A percentile compares a stretch with the other conserved stretches of the same genome.
Conservation (phyloP, 2,329 filamentous ascomycete genomes). For the Cucurbitaria berberidis region DNA sequence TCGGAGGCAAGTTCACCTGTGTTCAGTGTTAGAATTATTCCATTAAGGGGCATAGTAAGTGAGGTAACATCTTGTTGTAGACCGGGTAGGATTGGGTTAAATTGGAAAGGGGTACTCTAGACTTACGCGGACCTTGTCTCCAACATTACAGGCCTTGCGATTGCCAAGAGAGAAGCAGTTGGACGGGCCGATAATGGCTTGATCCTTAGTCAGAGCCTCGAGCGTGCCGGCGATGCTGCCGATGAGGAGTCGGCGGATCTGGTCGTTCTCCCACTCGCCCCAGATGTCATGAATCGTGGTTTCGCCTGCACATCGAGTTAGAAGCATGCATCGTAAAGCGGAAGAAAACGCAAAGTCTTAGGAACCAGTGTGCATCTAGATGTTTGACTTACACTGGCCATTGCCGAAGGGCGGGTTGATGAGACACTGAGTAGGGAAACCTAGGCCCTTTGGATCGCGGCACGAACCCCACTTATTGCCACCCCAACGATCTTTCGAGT, state of each 20-base stretch:
- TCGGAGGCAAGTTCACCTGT: background rate
- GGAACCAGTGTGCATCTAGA: background rate
- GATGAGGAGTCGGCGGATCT: conserved; percentile 1
- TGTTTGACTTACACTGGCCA: background rate
- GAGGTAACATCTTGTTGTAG: too few species aligned
- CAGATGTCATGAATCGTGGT: background rate
- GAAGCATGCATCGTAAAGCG: background rate
- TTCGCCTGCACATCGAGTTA: background rate
- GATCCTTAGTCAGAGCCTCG: background rate
- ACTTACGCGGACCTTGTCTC: conserved; percentile 3
- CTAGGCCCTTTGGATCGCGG: background rate
- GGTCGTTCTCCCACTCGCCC: background rate
- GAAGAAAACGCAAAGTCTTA: background rate
- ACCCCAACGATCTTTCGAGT: background rate
- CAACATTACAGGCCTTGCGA: conserved; percentile 1
- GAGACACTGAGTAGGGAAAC: background rate
- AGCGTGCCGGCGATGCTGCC: background rate
- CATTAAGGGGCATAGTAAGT: background rate
- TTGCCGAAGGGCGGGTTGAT: background rate
- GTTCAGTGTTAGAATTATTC: background rate
- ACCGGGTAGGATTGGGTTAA: too few species aligned
- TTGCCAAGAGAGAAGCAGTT: background rate
- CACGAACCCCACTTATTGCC: background rate
- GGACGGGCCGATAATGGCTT: background rate
- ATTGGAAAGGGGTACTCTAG: too few species aligned